Percentiles rank a stretch among this genome's conserved stretches.
These are phyloP conservation scores for Helicostylum pulchrum DNA, from an alignment of 192 early-diverging fungal genomes.

Conservation along the genomic window DNA sequence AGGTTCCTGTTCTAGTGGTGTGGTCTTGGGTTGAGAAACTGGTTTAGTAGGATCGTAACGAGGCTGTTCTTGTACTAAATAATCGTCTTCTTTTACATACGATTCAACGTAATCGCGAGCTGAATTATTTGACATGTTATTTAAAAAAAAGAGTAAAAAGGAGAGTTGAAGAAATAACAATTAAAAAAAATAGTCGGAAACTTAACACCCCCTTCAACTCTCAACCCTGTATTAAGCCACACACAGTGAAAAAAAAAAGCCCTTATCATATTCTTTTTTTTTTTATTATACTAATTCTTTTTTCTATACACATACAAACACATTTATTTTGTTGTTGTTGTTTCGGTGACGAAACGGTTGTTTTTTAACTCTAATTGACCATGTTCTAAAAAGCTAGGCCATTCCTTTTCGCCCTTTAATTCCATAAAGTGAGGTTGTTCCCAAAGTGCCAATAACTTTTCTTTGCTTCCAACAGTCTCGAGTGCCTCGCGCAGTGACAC, in stretches of 20 bases:
- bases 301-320: neutral
- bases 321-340: neutral
- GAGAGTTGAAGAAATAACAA: neutral
- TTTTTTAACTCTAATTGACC: conserved; percentile 39
- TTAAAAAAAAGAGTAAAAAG: neutral
- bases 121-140: conserved; percentile 18
- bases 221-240: too few species aligned
- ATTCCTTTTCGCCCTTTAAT: conserved; percentile 26
- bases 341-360: conserved; percentile 28
- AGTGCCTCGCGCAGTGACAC: conserved; percentile 45
- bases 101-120: conserved; percentile 33
- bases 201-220: too few species aligned
- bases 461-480: conserved; percentile 27
- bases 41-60: conserved; percentile 28
- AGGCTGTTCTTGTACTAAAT: conserved; percentile 27
- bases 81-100: conserved; percentile 12
- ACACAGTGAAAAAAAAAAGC: too few species aligned
- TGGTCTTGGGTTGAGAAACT: conserved; percentile 4
- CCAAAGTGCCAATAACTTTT: conserved; percentile 43
- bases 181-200: neutral
- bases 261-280: neutral
- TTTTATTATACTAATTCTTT: neutral
- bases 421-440: conserved; percentile 45
- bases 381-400: conserved; percentile 42
- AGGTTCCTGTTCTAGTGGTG: neutral